These are phyloP conservation scores for Puccinia hordei DNA, from an alignment of 1,284 basidiomycete genomes.

Conservation along the genomic window DNA sequence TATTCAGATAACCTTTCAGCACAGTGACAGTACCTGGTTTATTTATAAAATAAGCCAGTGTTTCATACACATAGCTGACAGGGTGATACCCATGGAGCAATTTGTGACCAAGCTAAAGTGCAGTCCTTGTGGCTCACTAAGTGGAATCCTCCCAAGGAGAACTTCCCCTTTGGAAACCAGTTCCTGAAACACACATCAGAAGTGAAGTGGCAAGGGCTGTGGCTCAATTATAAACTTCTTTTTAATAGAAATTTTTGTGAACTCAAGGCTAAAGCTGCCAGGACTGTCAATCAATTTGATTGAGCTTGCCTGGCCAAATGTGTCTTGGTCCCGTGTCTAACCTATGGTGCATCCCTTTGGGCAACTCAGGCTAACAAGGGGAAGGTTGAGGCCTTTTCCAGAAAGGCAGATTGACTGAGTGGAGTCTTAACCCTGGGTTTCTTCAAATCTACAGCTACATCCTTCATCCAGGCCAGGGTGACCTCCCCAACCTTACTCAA, in stretches of 20 bases:
- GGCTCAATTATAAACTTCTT: no score
- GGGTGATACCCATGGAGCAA: background rate
- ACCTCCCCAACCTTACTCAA: background rate
- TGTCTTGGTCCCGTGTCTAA: background rate
- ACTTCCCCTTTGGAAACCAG: background rate
- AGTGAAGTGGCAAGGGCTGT: background rate
- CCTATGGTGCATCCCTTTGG: background rate
- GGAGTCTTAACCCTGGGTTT: background rate
- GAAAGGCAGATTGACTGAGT: background rate
- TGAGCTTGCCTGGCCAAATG: background rate
- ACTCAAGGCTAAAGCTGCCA: no score
- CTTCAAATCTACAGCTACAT: background rate
- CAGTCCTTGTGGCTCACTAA: background rate
- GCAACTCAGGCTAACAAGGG: background rate
- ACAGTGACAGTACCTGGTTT: no score
- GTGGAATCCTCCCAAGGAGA: background rate
- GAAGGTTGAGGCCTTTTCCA: background rate
- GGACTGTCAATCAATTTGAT: background rate
- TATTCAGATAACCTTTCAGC: no score
- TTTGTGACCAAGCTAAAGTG: slow-evolving; percentile 9
- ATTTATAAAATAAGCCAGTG: no score
- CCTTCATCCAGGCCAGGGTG: background rate
- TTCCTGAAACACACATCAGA: background rate
- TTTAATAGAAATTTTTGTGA: background rate
- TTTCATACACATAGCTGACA: background rate